A percentile compares a stretch with the other conserved stretches of the same genome.
phyloP scores from a whole-genome alignment of 202 grass and related monocot species.

The Alloteropsis angusta region DNA sequence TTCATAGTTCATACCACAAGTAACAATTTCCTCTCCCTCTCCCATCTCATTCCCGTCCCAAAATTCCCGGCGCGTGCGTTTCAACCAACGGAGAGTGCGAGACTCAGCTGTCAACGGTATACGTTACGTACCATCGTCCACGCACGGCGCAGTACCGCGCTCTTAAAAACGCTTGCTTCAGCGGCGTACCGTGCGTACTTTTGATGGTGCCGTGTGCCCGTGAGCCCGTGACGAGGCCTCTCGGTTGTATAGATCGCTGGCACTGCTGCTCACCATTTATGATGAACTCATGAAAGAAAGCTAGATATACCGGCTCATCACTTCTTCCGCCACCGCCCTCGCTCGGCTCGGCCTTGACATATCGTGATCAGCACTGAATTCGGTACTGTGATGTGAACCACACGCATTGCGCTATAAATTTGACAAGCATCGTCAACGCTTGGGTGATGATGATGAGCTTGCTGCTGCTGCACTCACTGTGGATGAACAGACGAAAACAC shows the following conservation, averaged over 20 bases:
- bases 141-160: background rate
- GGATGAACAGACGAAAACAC: background rate
- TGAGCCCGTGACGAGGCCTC: background rate
- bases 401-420: conserved; percentile 3
- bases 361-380: background rate
- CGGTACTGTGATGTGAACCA: background rate
- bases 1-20: background rate
- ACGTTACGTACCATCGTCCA: no score
- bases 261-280: background rate
- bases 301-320: background rate
- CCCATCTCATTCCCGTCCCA: no score
- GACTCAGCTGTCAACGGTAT: background rate
- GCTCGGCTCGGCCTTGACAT: background rate
- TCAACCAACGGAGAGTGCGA: no score
- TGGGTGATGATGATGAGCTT: background rate
- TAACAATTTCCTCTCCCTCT: background rate
- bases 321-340: background rate
- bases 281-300: background rate
- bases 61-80: background rate
- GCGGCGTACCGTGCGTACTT: background rate
- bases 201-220: background rate
- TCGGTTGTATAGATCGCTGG: background rate
- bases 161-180: background rate
- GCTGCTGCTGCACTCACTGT: background rate
- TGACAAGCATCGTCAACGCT: conserved; percentile 12